phyloP scores from a whole-genome alignment of 2,329 filamentous ascomycete genomes.

The Talaromyces pinophilus region DNA sequence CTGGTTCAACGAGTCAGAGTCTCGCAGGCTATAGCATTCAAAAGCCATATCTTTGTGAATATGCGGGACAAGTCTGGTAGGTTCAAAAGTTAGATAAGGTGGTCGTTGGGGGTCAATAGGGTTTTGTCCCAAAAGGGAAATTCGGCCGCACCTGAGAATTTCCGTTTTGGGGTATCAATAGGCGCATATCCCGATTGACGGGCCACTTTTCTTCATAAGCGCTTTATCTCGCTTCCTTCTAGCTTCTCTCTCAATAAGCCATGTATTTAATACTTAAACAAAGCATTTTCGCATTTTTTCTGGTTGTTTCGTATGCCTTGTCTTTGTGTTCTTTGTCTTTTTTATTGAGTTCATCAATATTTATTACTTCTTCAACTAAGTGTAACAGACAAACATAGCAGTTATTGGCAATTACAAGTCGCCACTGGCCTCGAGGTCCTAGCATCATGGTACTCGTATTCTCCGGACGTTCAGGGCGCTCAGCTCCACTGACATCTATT shows the following conservation, averaged over 20 bases:
- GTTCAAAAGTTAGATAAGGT: conserved; percentile 14
- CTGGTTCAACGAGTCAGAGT: background rate
- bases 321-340: background rate
- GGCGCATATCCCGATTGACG: conserved; percentile 12
- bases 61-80: background rate
- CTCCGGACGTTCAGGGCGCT: background rate
- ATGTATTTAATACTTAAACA: conserved; percentile 8
- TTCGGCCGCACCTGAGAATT: conserved; percentile 8
- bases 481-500: background rate
- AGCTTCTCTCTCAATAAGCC: conserved; percentile 14
- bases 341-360: background rate
- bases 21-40: background rate
- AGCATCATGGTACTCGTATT: background rate
- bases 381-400: background rate
- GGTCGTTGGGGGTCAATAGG: background rate
- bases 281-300: background rate
- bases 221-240: background rate
- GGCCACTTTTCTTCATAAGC: conserved; percentile 9
- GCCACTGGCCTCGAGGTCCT: background rate
- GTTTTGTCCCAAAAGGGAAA: background rate
- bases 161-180: conserved; percentile 23
- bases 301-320: background rate
- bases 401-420: background rate
- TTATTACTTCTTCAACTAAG: background rate
- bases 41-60: background rate